phyloP scores from a whole-genome alignment of 441 rosid genomes.

The Gossypium trilobum region DNA sequence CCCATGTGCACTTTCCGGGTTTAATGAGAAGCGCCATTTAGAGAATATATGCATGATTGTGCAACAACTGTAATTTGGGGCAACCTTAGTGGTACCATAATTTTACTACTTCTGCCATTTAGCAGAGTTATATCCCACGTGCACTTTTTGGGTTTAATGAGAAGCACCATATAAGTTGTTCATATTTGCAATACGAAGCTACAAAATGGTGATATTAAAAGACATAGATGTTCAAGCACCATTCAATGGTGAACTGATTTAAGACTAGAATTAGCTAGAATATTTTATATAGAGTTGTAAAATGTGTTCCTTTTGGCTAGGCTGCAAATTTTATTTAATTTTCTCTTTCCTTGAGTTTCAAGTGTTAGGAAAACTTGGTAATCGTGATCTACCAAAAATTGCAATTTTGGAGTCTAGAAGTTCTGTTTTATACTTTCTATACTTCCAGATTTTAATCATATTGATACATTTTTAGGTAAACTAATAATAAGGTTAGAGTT shows the following conservation, averaged over 20 bases:
- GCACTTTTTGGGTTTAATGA: background rate
- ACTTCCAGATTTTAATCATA: background rate
- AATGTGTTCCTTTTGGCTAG: background rate
- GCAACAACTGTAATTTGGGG: background rate
- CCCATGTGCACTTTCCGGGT: background rate
- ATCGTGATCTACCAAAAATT: background rate
- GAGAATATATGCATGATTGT: background rate
- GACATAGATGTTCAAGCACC: background rate
- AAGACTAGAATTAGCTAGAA: background rate
- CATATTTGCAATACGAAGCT: background rate
- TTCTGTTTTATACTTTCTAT: background rate
- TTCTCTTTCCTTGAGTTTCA: background rate
- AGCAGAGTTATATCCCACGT: background rate
- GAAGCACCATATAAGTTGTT: constrained; percentile 1
- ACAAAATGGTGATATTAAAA: background rate
- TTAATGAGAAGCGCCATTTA: background rate
- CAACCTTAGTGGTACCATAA: background rate
- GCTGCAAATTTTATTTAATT: background rate
- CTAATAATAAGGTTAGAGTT: background rate
- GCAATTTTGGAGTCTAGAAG: background rate
- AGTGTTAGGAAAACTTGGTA: background rate
- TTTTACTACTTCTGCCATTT: background rate
- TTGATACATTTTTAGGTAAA: background rate
- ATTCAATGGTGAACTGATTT: background rate
- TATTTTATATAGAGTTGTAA: background rate